These are phyloP conservation scores for Paraconiothyrium brasiliense DNA, from an alignment of 2,329 filamentous ascomycete species.

Conservation along the genomic window DNA sequence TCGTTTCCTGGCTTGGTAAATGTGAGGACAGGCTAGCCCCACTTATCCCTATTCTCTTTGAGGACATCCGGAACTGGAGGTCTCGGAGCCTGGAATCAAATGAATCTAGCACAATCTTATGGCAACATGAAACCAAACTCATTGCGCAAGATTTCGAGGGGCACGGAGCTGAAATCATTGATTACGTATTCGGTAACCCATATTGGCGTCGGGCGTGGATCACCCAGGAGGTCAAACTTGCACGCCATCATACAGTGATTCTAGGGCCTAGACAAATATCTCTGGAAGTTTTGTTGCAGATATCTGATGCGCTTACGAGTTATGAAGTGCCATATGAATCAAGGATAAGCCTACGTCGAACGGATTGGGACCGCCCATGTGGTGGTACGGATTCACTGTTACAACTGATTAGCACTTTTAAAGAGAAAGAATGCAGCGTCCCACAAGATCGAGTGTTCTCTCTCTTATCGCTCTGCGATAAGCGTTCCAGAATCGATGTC, in stretches of 20 bases:
- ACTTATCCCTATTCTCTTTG: neutral
- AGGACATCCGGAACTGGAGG: neutral
- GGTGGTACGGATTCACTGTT: neutral
- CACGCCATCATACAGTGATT: neutral
- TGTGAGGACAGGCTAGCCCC: neutral
- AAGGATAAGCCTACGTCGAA: no score
- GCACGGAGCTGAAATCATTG: neutral
- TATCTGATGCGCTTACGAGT: neutral
- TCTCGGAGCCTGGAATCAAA: no score
- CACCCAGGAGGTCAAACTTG: slow-evolving; percentile 17
- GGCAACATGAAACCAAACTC: no score
- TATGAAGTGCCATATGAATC: no score
- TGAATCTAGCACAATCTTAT: no score
- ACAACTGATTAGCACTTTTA: slow-evolving; percentile 2
- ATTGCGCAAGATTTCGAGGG: no score
- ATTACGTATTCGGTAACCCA: neutral
- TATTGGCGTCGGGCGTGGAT: slow-evolving; percentile 41
- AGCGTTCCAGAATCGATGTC: neutral
- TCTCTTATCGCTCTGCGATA: slow-evolving; percentile 8
- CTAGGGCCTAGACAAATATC: neutral
- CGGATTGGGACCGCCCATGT: no score
- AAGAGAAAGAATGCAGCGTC: slow-evolving; percentile 5
- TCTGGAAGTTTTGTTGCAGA: neutral
- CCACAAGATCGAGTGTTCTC: slow-evolving; percentile 16
- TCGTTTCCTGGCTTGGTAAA: slow-evolving; percentile 15